These are phyloP conservation scores for Leptographium galeiforme DNA, from an alignment of 2,329 filamentous ascomycete genomes.

Conservation along the genomic window DNA sequence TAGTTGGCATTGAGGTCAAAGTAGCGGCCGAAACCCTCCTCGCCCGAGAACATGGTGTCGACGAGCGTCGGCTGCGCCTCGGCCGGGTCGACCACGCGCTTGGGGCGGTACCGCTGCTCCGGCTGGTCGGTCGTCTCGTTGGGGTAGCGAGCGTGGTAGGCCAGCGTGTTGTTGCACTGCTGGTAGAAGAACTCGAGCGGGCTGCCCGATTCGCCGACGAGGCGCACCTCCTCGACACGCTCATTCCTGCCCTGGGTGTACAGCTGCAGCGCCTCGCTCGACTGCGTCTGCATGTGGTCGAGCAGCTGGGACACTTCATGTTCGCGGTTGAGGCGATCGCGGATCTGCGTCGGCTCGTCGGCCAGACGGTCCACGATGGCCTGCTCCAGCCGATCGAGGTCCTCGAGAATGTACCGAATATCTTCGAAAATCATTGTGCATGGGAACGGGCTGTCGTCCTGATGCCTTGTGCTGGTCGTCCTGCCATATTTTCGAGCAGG, in stretches of 20 bases:
- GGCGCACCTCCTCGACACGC: conserved; percentile 67
- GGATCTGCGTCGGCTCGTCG: conserved; percentile 85
- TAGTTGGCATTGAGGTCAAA: conserved; percentile 78
- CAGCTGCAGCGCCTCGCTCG: conserved; percentile 63
- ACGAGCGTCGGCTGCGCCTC: conserved; percentile 54
- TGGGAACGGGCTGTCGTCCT: not conserved
- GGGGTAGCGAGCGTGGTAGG: conserved; percentile 81
- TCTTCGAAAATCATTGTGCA: conserved; percentile 71
- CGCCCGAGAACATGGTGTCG: conserved; percentile 87
- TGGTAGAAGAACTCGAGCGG: conserved; percentile 86
- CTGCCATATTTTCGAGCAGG: not conserved
- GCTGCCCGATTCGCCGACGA: conserved; percentile 57
- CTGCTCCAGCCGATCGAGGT: conserved; percentile 89
- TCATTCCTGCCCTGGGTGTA: conserved; percentile 67
- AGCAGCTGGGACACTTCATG: conserved; percentile 85
- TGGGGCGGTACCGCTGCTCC: conserved; percentile 74
- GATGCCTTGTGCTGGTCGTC: not conserved
- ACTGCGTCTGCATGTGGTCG: conserved; percentile 77
- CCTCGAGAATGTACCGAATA: conserved; percentile 87
- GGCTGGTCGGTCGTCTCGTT: conserved; percentile 93
- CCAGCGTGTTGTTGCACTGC: conserved; percentile 66
- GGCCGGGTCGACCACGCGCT: conserved; percentile 46
- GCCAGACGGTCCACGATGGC: conserved; percentile 78
- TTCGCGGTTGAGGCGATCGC: conserved; percentile 78
- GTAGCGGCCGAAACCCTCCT: conserved; percentile 86